phyloP scores from a whole-genome alignment of 371 early-diverging fungal species.

The Rhizopus microsporus region DNA sequence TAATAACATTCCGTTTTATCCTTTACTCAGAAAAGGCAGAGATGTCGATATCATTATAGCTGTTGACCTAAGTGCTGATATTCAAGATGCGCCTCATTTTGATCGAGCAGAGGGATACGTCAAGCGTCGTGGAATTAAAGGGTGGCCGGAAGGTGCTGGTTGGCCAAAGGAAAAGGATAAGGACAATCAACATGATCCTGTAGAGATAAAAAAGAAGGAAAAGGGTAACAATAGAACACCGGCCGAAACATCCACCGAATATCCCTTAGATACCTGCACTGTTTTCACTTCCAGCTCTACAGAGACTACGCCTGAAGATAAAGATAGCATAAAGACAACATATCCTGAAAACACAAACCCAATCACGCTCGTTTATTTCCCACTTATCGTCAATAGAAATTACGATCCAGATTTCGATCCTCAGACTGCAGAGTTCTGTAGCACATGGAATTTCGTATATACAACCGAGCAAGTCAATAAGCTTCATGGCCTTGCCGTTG shows the following conservation, averaged over 20 bases:
- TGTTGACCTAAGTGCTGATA: conserved; percentile 68
- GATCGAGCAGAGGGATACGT: conserved; percentile 61
- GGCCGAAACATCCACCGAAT: conserved; percentile 15
- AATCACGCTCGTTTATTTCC: conserved; percentile 62
- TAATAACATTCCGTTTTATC: conserved; percentile 75
- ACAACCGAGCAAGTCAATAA: conserved; percentile 58
- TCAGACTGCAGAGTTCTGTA: conserved; percentile 57
- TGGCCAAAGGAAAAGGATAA: conserved; percentile 36
- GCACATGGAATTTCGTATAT: conserved; percentile 68
- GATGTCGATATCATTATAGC: conserved; percentile 67
- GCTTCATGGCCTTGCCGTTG: conserved; percentile 51
- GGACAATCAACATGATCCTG: conserved; percentile 29
- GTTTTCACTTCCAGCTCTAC: conserved; percentile 16
- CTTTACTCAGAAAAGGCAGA: conserved; percentile 63
- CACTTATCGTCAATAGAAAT: conserved; percentile 54
- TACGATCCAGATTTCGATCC: conserved; percentile 61
- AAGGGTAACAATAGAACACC: conserved; percentile 8
- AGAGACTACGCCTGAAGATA: conserved; percentile 8
- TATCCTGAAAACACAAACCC: conserved; percentile 25
- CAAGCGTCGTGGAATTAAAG: conserved; percentile 46
- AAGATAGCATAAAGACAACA: neutral
- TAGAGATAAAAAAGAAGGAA: conserved; percentile 27
- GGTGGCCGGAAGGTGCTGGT: conserved; percentile 47
- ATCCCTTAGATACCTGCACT: conserved; percentile 33
- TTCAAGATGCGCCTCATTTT: conserved; percentile 64